Evolutionary conservation across 1,284 basidiomycete species (phyloP).

Genomic region (Ustilago tritici): DNA sequence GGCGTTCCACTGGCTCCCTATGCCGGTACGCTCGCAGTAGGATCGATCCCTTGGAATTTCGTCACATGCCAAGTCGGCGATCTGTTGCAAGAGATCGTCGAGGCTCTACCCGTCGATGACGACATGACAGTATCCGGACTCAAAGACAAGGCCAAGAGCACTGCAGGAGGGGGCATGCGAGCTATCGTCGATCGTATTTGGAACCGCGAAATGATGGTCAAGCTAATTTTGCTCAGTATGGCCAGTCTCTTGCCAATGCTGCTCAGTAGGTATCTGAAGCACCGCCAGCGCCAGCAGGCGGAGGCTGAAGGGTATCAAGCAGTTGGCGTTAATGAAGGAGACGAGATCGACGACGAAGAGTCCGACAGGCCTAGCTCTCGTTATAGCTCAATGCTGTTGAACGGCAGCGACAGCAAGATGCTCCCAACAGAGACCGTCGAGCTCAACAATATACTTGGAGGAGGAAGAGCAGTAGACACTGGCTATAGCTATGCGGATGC

Average conservation of each 20-base stretch:
- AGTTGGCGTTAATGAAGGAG: slow-evolving; percentile 12
- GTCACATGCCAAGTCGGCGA: slow-evolving; percentile 67
- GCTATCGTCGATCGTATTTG: slow-evolving; percentile 60
- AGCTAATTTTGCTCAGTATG: slow-evolving; percentile 54
- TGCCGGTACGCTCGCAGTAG: slow-evolving; percentile 59
- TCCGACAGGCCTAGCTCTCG: slow-evolving; percentile 29
- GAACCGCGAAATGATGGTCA: slow-evolving; percentile 62
- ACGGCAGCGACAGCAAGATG: slow-evolving; percentile 12
- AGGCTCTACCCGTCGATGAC: slow-evolving; percentile 48
- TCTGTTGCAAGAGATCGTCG: slow-evolving; percentile 62
- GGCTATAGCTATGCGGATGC: not conserved
- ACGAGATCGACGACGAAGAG: slow-evolving; percentile 36
- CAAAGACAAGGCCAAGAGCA: slow-evolving; percentile 29
- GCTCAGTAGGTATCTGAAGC: slow-evolving; percentile 50
- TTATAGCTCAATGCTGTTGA: slow-evolving; percentile 13
- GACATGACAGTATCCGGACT: slow-evolving; percentile 28
- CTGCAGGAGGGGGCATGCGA: slow-evolving; percentile 54
- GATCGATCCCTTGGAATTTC: slow-evolving; percentile 68
- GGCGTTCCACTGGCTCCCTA: slow-evolving; percentile 66
- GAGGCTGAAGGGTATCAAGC: slow-evolving; percentile 29
- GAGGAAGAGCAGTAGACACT: not conserved
- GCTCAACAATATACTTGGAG: slow-evolving; percentile 7
- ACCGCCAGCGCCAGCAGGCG: slow-evolving; percentile 23
- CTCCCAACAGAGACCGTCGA: slow-evolving; percentile 22
- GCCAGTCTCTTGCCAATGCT: slow-evolving; percentile 60